These are phyloP conservation scores for Teunomyces tritomae DNA, from an alignment of 805 yeast genomes.

Conservation along the genomic window DNA sequence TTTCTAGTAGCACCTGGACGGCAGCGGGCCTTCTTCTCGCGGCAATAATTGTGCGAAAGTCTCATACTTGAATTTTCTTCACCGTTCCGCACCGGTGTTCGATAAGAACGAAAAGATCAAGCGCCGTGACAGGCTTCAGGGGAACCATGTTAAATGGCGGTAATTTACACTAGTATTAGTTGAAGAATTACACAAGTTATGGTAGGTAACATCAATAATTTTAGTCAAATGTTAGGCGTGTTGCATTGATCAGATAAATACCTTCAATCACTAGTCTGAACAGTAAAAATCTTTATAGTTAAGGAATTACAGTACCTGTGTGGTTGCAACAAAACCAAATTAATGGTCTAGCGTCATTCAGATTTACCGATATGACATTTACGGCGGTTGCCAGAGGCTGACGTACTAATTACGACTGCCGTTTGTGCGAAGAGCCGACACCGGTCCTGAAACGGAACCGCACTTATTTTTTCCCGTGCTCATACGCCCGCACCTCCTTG, in stretches of 20 bases:
- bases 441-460: conserved; percentile 6
- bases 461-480: background rate
- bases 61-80: background rate
- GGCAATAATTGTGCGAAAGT: too few relatives aligned
- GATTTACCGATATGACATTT: background rate
- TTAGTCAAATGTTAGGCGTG: too few relatives aligned
- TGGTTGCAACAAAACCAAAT: background rate
- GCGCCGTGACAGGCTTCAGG: background rate
- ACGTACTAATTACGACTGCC: background rate
- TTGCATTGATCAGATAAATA: too few relatives aligned
- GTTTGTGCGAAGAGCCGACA: conserved; percentile 4
- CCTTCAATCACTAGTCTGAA: too few relatives aligned
- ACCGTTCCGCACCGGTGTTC: background rate
- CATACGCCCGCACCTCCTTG: background rate
- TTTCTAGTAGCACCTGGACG: background rate
- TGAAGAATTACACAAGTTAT: too few relatives aligned
- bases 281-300: too few relatives aligned
- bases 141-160: background rate
- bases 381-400: background rate
- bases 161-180: too few relatives aligned
- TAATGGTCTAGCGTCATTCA: background rate
- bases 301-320: too few relatives aligned
- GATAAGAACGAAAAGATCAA: background rate
- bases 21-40: background rate
- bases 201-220: too few relatives aligned